Percentiles rank a stretch among this genome's conserved stretches.
Conservation (phyloP, 257 asterid genomes). For the Solanum sitiens region DNA sequence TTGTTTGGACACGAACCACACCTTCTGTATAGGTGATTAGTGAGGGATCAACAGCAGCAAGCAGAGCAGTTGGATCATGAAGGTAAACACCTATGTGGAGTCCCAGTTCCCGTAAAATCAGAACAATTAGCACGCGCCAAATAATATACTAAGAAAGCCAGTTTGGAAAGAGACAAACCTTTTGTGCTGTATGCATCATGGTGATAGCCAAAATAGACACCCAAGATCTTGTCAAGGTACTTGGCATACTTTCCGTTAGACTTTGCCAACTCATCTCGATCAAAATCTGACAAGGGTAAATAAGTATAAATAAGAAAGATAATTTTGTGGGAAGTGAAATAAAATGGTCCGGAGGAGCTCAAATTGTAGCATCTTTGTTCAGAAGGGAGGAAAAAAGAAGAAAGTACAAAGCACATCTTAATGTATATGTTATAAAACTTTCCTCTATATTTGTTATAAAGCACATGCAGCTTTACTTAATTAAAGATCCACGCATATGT, state of each 20-base stretch:
- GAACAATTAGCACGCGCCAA: background rate
- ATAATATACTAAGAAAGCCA: background rate
- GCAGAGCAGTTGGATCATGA: constrained; percentile 84
- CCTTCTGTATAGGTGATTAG: constrained; percentile 81
- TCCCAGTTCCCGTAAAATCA: background rate
- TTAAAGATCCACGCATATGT: background rate
- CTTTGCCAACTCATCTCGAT: constrained; percentile 57
- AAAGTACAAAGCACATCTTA: background rate
- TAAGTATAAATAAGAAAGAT: background rate
- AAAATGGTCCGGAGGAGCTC: background rate
- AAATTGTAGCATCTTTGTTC: background rate
- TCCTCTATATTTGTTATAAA: background rate
- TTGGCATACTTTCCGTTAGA: constrained; percentile 64
- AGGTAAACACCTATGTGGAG: constrained; percentile 72
- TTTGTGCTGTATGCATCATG: constrained; percentile 71
- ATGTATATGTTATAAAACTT: background rate
- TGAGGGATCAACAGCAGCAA: constrained; percentile 87
- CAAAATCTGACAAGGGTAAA: constrained; percentile 37
- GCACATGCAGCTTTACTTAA: background rate
- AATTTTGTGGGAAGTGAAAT: background rate
- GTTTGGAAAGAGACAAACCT: constrained; percentile 34
- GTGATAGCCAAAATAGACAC: constrained; percentile 72
- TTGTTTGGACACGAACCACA: constrained; percentile 78
- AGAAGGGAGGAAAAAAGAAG: background rate
- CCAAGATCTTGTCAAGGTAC: constrained; percentile 76